A percentile compares a stretch with the other conserved stretches of the same genome.
Evolutionary conservation across 371 early-diverging fungal species (phyloP).

Genomic region (Batkoa obscura): DNA sequence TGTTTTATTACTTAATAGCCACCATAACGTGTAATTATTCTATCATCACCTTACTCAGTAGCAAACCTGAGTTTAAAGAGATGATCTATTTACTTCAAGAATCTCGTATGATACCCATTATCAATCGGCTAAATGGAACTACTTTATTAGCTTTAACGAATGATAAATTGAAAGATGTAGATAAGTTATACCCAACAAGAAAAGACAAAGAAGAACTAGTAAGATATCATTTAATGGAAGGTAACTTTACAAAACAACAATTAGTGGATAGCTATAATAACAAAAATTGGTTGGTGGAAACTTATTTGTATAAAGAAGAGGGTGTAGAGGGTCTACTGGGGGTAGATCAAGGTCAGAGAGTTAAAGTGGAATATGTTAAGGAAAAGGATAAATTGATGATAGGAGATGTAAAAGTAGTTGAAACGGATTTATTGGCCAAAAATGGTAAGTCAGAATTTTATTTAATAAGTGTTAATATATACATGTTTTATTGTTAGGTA

Average conservation of each 20-base stretch:
- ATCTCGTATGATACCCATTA: background rate
- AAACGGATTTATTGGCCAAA: background rate
- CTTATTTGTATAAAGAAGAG: background rate
- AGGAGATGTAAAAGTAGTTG: background rate
- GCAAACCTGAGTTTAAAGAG: background rate
- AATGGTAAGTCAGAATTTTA: background rate
- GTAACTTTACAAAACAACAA: background rate
- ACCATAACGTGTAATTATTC: no score
- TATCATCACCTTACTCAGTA: background rate
- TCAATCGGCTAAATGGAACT: background rate
- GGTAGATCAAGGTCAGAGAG: background rate
- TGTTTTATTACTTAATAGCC: no score
- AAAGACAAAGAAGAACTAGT: background rate
- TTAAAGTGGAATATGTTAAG: background rate
- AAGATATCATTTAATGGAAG: background rate
- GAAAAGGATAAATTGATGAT: background rate
- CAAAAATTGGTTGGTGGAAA: background rate
- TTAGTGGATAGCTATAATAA: no score
- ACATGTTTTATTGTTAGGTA: background rate
- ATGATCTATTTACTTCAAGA: conserved; percentile 4
- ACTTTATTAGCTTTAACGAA: background rate
- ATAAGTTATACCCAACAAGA: background rate
- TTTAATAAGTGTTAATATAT: background rate
- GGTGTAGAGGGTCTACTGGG: background rate
- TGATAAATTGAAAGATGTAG: background rate